Conservation (phyloP, 2,329 filamentous ascomycete genomes). For the Fusarium albosuccineum region DNA sequence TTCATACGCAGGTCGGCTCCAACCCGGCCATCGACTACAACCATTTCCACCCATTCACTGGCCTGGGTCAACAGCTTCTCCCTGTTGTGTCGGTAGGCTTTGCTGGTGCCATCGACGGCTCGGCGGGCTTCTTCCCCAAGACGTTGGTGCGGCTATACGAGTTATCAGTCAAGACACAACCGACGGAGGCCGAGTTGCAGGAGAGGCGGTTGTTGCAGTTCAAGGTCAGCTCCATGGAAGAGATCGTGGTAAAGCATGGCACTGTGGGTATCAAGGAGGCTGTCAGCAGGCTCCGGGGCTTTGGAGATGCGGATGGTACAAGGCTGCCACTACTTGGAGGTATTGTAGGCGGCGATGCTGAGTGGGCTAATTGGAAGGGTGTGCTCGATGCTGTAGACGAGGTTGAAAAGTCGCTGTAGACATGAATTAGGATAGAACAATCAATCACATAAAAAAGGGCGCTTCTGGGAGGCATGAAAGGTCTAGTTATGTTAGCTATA, state of each 20-base stretch:
- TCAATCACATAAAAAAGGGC: no score
- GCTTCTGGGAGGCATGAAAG: no score
- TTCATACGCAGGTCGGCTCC: constrained; percentile 71
- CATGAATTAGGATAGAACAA: neutral
- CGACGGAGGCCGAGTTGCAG: constrained; percentile 57
- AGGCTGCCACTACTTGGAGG: constrained; percentile 70
- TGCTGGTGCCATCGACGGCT: constrained; percentile 72
- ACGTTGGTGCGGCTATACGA: constrained; percentile 70
- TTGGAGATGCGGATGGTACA: constrained; percentile 71
- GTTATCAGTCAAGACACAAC: constrained; percentile 51
- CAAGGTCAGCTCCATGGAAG: constrained; percentile 71
- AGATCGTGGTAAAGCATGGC: constrained; percentile 70
- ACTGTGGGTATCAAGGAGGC: constrained; percentile 76
- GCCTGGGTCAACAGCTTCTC: constrained; percentile 74
- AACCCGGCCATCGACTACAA: constrained; percentile 70
- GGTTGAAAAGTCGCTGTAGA: constrained; percentile 53
- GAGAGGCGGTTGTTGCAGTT: constrained; percentile 70
- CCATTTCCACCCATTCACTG: constrained; percentile 72
- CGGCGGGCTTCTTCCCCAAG: constrained; percentile 73
- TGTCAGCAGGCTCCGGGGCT: constrained; percentile 67
- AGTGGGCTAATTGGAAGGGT: constrained; percentile 68
- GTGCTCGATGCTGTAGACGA: constrained; percentile 59
- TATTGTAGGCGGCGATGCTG: constrained; percentile 67
- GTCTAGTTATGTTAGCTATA: no score
- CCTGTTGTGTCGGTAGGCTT: constrained; percentile 70